Evolutionary conservation across 2,329 filamentous ascomycete genomes (phyloP).

Genomic region (Teratosphaeria pseudoeucalypti): DNA sequence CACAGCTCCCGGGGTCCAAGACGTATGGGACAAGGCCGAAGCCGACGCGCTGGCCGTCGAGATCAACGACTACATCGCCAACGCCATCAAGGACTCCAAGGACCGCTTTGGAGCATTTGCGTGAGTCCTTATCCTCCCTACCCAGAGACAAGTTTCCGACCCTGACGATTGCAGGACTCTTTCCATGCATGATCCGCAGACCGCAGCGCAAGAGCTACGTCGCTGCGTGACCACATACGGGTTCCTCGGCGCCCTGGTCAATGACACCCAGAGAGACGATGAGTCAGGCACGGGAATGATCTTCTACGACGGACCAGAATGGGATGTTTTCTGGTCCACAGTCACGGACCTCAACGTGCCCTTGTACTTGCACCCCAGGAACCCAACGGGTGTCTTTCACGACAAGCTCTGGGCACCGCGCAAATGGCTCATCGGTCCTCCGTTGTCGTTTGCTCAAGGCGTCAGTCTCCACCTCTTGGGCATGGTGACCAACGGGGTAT

Average conservation of each 20-base stretch:
- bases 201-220: conserved; percentile 14
- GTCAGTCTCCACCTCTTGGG: conserved; percentile 37
- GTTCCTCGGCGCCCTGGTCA: conserved; percentile 20
- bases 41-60: conserved; percentile 35
- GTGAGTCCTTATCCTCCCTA: conserved; percentile 4
- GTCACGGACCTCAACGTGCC: conserved; percentile 35
- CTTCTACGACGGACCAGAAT: conserved; percentile 14
- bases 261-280: conserved; percentile 12
- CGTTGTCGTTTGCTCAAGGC: conserved; percentile 20
- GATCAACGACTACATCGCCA: conserved; percentile 39
- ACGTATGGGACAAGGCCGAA: conserved; percentile 35
- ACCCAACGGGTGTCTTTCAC: conserved; percentile 25
- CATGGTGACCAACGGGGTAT: conserved; percentile 42
- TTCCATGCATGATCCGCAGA: conserved; percentile 17
- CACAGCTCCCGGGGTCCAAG: conserved; percentile 40
- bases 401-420: conserved; percentile 3
- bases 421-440: neutral
- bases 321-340: conserved; percentile 15
- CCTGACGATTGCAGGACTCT: conserved; percentile 2
- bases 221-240: conserved; percentile 12
- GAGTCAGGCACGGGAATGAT: conserved; percentile 6
- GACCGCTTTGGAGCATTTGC: conserved; percentile 38
- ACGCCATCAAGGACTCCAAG: conserved; percentile 31
- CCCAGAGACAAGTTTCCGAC: neutral
- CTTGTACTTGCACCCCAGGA: conserved; percentile 38